Percentiles rank a stretch among this genome's conserved stretches.
Evolutionary conservation across 495 filamentous ascomycete species (phyloP).

Genomic region (Chaetomium tenue): DNA sequence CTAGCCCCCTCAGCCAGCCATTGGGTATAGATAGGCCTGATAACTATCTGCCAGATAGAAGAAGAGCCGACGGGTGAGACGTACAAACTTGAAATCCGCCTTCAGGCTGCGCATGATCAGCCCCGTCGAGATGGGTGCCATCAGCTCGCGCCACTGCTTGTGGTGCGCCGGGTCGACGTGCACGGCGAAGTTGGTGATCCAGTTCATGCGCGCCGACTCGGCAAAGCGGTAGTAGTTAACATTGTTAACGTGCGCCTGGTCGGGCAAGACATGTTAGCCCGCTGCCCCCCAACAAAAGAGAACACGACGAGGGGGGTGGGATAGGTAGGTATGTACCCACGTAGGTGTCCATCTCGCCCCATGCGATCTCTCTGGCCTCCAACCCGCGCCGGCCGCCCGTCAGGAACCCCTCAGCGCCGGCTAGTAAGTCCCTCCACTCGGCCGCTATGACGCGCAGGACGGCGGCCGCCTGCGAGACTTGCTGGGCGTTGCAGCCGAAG

Average conservation of each 20-base stretch:
- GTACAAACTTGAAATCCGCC: slow-evolving; percentile 88
- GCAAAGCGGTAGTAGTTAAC: slow-evolving; percentile 81
- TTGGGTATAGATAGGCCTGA: too few species aligned
- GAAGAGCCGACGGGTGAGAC: slow-evolving; percentile 26
- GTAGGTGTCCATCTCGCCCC: slow-evolving; percentile 81
- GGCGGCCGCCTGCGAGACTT: slow-evolving; percentile 59
- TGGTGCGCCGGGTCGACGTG: slow-evolving; percentile 65
- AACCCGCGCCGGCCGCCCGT: slow-evolving; percentile 64
- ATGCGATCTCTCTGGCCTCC: slow-evolving; percentile 70
- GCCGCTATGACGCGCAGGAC: slow-evolving; percentile 61
- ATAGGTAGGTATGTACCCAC: slow-evolving; percentile 39
- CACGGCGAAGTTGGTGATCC: slow-evolving; percentile 71
- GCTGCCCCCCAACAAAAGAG: too few species aligned
- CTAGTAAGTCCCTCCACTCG: slow-evolving; percentile 77
- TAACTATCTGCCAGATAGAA: not conserved
- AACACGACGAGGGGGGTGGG: too few species aligned
- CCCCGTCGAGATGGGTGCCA: slow-evolving; percentile 63
- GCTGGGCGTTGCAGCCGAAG: slow-evolving; percentile 64
- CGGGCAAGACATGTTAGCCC: too few species aligned
- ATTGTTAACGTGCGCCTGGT: slow-evolving; percentile 71
- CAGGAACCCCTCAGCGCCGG: slow-evolving; percentile 79
- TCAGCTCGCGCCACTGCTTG: slow-evolving; percentile 67
- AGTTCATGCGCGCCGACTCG: slow-evolving; percentile 80
- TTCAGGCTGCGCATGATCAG: slow-evolving; percentile 79
- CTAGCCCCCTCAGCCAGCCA: too few species aligned